Conservation (phyloP, 2,329 filamentous ascomycete genomes). For the Claviceps spartinae region DNA sequence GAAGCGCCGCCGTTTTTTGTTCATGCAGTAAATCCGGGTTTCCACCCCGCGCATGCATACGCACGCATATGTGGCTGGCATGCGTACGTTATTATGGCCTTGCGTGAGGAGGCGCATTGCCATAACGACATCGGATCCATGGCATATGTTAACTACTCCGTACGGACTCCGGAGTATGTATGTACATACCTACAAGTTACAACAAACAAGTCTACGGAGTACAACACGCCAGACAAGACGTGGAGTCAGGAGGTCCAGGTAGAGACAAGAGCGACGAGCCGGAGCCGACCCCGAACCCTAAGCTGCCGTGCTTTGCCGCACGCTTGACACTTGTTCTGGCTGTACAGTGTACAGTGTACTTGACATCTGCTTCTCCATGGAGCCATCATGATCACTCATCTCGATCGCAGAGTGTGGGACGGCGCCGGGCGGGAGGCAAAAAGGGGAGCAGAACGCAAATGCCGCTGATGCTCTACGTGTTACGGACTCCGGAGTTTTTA, state of each 20-base stretch:
- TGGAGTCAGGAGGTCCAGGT: too few relatives aligned
- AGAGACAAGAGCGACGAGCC: too few relatives aligned
- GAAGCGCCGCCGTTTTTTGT: neutral
- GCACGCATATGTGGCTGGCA: neutral
- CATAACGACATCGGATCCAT: neutral
- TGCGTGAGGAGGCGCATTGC: neutral
- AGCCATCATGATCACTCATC: neutral
- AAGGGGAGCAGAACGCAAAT: neutral
- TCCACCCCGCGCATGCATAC: neutral
- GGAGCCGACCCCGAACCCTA: neutral
- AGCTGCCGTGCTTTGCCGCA: neutral
- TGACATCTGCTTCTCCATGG: neutral
- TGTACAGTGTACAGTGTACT: neutral
- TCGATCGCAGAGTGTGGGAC: neutral
- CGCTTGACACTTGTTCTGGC: neutral
- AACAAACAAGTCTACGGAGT: too few relatives aligned
- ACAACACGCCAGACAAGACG: neutral
- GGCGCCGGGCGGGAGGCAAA: neutral
- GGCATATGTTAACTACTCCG: neutral
- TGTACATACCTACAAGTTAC: too few relatives aligned
- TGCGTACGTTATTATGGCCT: neutral
- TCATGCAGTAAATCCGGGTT: neutral
- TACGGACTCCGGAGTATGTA: too few relatives aligned
- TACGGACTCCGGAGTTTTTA: too few relatives aligned
- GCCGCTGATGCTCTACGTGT: neutral